These are phyloP conservation scores for Penicillium herquei DNA, from an alignment of 495 filamentous ascomycete species.

Conservation along the genomic window DNA sequence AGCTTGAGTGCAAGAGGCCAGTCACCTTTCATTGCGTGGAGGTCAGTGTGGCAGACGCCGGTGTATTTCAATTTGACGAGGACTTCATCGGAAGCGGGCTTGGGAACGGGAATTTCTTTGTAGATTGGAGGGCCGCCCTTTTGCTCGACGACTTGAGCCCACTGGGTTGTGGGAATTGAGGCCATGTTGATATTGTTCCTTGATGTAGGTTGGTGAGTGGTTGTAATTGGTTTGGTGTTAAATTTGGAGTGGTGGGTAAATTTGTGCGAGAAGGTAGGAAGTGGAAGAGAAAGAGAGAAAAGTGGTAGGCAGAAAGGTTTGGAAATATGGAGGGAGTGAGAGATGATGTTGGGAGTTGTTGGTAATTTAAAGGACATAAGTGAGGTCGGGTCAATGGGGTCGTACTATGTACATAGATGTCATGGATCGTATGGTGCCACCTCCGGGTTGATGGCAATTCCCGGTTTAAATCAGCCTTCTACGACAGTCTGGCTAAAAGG, in stretches of 20 bases:
- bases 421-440: slow-evolving; percentile 1
- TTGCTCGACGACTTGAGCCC: slow-evolving; percentile 81
- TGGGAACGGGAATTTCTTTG: slow-evolving; percentile 75
- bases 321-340: background rate
- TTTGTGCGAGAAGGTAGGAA: too few species aligned
- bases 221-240: background rate
- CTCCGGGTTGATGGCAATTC: background rate
- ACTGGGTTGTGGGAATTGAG: slow-evolving; percentile 68
- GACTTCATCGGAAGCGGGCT: slow-evolving; percentile 80
- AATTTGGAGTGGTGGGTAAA: background rate
- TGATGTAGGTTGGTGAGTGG: background rate
- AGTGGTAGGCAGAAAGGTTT: background rate
- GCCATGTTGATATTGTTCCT: slow-evolving; percentile 14
- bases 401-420: slow-evolving; percentile 1
- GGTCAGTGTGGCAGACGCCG: slow-evolving; percentile 86
- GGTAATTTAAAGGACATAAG: background rate
- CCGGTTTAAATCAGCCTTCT: background rate
- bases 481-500: background rate
- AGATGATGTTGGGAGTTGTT: background rate
- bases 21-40: slow-evolving; percentile 81
- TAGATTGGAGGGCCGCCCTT: slow-evolving; percentile 69
- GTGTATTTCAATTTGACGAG: slow-evolving; percentile 87
- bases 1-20: slow-evolving; percentile 77
- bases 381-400: too few species aligned
- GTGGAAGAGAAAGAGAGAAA: background rate